Conservation (phyloP, 768 basidiomycete species). For the Tulasnella sp. region DNA sequence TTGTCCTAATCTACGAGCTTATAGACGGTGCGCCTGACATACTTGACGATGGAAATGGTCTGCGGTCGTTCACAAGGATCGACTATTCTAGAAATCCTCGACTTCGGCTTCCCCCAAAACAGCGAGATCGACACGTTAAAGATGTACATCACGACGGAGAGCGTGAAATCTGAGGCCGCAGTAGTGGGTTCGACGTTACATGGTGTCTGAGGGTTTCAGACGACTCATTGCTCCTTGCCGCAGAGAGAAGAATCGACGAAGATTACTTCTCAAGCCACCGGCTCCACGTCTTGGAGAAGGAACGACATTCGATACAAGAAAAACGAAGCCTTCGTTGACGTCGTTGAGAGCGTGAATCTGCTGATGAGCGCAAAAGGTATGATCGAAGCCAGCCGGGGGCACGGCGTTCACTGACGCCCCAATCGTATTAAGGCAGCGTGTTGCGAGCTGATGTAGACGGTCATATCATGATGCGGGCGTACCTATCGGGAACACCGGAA, state of each 20-base stretch:
- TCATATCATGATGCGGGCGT: slow-evolving; percentile 96
- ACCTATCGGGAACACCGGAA: slow-evolving; percentile 93
- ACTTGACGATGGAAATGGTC: neutral
- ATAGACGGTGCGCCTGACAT: slow-evolving; percentile 67
- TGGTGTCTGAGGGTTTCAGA: neutral
- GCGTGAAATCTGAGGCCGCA: slow-evolving; percentile 82
- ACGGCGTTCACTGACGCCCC: neutral
- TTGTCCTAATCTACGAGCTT: slow-evolving; percentile 95
- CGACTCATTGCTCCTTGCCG: neutral
- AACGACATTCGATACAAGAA: slow-evolving; percentile 98
- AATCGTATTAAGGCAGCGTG: slow-evolving; percentile 61
- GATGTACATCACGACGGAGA: slow-evolving; percentile 97
- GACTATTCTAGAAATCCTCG: slow-evolving; percentile 77
- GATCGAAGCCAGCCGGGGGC: neutral
- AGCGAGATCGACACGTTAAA: slow-evolving; percentile 98
- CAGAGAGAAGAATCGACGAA: slow-evolving; percentile 92
- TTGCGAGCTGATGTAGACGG: slow-evolving; percentile 97
- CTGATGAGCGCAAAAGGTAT: slow-evolving; percentile 95
- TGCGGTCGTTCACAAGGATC: neutral
- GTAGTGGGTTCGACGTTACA: slow-evolving; percentile 51
- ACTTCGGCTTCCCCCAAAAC: slow-evolving; percentile 99
- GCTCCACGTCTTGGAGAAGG: slow-evolving; percentile 91
- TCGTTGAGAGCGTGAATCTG: slow-evolving; percentile 93
- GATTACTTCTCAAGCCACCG: slow-evolving; percentile 96
- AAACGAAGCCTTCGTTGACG: slow-evolving; percentile 99